Base-by-base conservation (phyloP, 2,329 filamentous ascomycete species). In the Orbilia blumenaviensis region DNA sequence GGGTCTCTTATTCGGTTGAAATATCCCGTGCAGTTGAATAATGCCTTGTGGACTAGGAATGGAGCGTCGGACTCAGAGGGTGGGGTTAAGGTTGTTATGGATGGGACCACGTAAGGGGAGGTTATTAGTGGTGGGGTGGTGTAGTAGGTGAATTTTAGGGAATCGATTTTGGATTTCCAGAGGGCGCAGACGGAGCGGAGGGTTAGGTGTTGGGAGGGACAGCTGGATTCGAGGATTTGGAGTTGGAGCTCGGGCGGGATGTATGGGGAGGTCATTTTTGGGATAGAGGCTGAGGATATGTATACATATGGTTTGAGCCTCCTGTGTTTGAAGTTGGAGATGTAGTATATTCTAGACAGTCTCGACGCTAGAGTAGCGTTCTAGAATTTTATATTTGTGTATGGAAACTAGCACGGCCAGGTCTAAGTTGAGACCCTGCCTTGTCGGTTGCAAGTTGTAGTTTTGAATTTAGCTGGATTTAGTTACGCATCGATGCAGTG, bases 141-240 rank as follows among this genome's bases (percentile, higher is more conserved):
- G 52, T 38, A 56, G 32, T n/a, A 12, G 18, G 3, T 1, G 52
- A 21, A 4, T 56, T 38, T 56, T 9, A 56, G 52, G 18, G 29
- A 25, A 18, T 38, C 52, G 32, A 56, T n/a, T 56, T 56, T 56
- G 18, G 52, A 56, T 38, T 56, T 56, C 32, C 18, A 56, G 23
- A 56, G 25, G 16, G 16, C 14, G 32, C 9, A 56, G 52, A 56
- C 32, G 52, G 38, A 32, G 52, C 52, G 52, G 18, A 56, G 52
- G 29, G 52, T 56, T 34, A 32, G 29, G 32, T 56, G 16, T 38
- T 38, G 10, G 32, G 29, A 6, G 23, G 29, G 52, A 25, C 29
- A 25, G 18, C 29, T 3, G 29, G 52, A 56, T 56, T 56, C 52
- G 52, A 56, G 52, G 32, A 56, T 56, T 38, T 36, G 7, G 18